Evolutionary conservation across 1,284 basidiomycete genomes (phyloP).

Genomic region (Sporisorium exsertum): DNA sequence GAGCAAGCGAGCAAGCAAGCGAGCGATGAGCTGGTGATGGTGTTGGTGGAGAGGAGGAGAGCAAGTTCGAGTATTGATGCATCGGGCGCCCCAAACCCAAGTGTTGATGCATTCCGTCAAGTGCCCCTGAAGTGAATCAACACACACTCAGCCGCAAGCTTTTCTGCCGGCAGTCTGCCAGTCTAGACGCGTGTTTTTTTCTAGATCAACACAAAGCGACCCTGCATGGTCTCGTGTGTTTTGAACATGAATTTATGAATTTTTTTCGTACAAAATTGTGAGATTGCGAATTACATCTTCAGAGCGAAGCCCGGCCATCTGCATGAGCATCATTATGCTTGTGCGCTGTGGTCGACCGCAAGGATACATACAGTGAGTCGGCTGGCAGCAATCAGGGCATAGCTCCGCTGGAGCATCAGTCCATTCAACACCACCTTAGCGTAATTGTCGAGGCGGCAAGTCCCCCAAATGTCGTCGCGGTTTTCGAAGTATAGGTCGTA

Average conservation of each 20-base stretch:
- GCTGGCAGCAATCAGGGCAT: not conserved
- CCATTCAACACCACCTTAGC: not conserved
- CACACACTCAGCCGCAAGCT: not conserved
- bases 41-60: not conserved
- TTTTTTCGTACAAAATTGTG: too few relatives aligned
- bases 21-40: not conserved
- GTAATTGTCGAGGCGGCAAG: not conserved
- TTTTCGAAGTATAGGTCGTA: conserved; percentile 9
- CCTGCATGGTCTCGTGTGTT: not conserved
- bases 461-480: conserved; percentile 1
- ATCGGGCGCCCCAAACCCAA: not conserved
- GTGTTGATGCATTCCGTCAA: not conserved
- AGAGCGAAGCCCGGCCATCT: too few relatives aligned
- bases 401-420: not conserved
- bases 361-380: not conserved
- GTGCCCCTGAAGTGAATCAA: not conserved
- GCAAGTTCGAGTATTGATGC: not conserved
- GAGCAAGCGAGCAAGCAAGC: not conserved
- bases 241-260: not conserved
- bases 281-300: too few relatives aligned
- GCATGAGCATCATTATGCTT: too few relatives aligned
- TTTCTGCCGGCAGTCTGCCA: not conserved
- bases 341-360: conserved; percentile 2
- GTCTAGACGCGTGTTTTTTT: not conserved
- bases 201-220: not conserved